Percentiles rank a stretch among this genome's conserved stretches.
Evolutionary conservation across 2,329 filamentous ascomycete species (phyloP).

Genomic region (Fusarium sp.): DNA sequence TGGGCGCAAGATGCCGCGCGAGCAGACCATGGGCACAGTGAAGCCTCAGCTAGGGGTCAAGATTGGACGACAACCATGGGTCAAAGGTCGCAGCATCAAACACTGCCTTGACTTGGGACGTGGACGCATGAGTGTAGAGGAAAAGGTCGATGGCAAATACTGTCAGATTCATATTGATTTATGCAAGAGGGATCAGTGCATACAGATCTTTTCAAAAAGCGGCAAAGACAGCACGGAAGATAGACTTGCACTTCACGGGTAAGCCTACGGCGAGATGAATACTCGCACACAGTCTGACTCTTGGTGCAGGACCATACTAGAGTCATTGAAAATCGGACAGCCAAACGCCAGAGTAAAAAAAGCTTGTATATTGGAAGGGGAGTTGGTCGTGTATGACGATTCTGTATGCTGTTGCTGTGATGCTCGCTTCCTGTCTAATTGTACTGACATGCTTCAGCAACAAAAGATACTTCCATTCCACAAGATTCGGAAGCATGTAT

Average conservation of each 20-base stretch:
- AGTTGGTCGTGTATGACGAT: slow-evolving; percentile 81
- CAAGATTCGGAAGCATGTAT: slow-evolving; percentile 82
- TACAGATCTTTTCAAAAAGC: slow-evolving; percentile 91
- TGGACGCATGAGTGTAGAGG: slow-evolving; percentile 74
- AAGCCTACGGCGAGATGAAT: slow-evolving; percentile 29
- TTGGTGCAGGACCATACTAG: slow-evolving; percentile 61
- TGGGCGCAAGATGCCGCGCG: slow-evolving; percentile 14
- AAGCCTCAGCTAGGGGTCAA: slow-evolving; percentile 68
- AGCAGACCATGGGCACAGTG: slow-evolving; percentile 47
- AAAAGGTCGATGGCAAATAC: slow-evolving; percentile 89
- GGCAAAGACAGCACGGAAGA: slow-evolving; percentile 88
- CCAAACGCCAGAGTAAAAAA: slow-evolving; percentile 66
- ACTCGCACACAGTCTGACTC: slow-evolving; percentile 18
- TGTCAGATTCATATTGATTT: slow-evolving; percentile 87
- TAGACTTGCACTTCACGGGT: slow-evolving; percentile 67
- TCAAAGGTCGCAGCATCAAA: slow-evolving; percentile 75
- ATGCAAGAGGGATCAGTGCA: slow-evolving; percentile 59
- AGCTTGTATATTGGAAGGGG: slow-evolving; percentile 83
- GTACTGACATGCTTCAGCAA: slow-evolving; percentile 51
- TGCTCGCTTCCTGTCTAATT: not conserved
- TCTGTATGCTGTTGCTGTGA: slow-evolving; percentile 49
- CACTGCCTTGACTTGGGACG: slow-evolving; percentile 74
- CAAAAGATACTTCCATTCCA: slow-evolving; percentile 77
- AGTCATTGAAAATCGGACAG: slow-evolving; percentile 70
- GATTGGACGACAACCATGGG: slow-evolving; percentile 70